phyloP scores from a whole-genome alignment of 176 grass and related monocot species.

The Eremochloa ophiuroides region DNA sequence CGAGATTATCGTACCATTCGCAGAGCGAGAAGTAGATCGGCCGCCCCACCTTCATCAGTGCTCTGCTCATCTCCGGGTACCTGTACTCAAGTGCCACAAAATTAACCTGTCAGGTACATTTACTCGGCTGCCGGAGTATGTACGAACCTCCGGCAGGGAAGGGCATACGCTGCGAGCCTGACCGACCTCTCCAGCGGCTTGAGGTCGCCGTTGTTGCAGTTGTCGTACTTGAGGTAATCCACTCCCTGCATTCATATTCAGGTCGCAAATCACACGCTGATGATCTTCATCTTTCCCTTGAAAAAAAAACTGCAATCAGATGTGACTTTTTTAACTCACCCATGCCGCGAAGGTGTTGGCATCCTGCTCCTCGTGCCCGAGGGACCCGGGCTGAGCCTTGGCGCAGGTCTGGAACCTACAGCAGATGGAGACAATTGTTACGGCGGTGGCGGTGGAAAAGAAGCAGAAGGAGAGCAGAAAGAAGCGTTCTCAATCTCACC shows the following conservation, averaged over 20 bases:
- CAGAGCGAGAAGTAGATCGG: slow-evolving; percentile 76
- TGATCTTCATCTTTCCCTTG: not conserved
- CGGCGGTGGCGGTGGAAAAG: too few relatives aligned
- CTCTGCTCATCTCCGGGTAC: slow-evolving; percentile 86
- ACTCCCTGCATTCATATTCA: too few relatives aligned
- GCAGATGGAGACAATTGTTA: too few relatives aligned
- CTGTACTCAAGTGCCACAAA: slow-evolving; percentile 10
- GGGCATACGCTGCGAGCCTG: not conserved
- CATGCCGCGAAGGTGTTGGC: slow-evolving; percentile 77
- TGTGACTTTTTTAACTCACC: slow-evolving; percentile 26
- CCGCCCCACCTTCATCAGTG: slow-evolving; percentile 55
- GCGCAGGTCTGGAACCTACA: slow-evolving; percentile 76
- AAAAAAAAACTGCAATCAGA: not conserved
- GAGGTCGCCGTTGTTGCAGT: slow-evolving; percentile 79
- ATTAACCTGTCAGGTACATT: not conserved
- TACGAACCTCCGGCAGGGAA: too few relatives aligned
- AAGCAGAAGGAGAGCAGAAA: too few relatives aligned
- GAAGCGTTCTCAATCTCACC: slow-evolving; percentile 39
- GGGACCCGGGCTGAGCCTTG: slow-evolving; percentile 66
- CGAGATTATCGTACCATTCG: slow-evolving; percentile 59
- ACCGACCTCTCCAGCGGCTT: slow-evolving; percentile 64
- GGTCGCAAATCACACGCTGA: too few relatives aligned
- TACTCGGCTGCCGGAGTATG: too few relatives aligned
- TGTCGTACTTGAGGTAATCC: slow-evolving; percentile 97
- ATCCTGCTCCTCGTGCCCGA: slow-evolving; percentile 76